A percentile compares a stretch with the other conserved stretches of the same genome.
Evolutionary conservation across 257 asterid species (phyloP).

Genomic region (Scutellaria barbata): DNA sequence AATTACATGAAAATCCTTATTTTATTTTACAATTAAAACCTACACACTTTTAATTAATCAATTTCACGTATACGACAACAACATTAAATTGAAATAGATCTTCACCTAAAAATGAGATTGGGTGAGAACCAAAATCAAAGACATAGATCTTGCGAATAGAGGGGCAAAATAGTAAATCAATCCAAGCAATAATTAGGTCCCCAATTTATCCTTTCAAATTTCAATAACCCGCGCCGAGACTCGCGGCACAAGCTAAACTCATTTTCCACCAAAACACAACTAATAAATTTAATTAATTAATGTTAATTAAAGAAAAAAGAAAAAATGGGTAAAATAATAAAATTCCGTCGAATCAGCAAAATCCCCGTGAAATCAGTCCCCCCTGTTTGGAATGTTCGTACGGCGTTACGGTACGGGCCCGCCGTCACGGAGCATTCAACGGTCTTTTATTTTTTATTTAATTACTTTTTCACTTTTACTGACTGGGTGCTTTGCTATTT

Average conservation of each 20-base stretch:
- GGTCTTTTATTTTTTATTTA: conserved; percentile 1
- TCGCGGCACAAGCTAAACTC: conserved; percentile 49
- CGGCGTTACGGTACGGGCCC: conserved; percentile 45
- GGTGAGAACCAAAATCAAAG: no score
- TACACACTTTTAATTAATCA: no score
- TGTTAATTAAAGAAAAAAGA: neutral
- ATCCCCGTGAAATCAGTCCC: conserved; percentile 57
- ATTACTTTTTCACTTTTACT: neutral
- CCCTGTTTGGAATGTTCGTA: conserved; percentile 52
- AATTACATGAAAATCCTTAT: no score
- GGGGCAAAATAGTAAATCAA: neutral
- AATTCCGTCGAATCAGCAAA: conserved; percentile 53
- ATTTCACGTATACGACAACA: no score
- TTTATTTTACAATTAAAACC: no score
- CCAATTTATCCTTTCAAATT: neutral
- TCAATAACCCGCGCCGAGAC: conserved; percentile 69
- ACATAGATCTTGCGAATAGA: neutral
- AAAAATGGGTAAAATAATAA: neutral
- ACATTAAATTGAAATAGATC: no score
- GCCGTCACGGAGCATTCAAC: conserved; percentile 30
- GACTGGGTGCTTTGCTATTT: neutral
- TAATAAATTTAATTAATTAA: neutral
- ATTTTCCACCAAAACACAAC: conserved; percentile 38
- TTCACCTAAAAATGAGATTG: no score
- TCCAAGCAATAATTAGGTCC: neutral